phyloP scores from a whole-genome alignment of 116 monocot genomes.

The Papilionanthe hybrid region DNA sequence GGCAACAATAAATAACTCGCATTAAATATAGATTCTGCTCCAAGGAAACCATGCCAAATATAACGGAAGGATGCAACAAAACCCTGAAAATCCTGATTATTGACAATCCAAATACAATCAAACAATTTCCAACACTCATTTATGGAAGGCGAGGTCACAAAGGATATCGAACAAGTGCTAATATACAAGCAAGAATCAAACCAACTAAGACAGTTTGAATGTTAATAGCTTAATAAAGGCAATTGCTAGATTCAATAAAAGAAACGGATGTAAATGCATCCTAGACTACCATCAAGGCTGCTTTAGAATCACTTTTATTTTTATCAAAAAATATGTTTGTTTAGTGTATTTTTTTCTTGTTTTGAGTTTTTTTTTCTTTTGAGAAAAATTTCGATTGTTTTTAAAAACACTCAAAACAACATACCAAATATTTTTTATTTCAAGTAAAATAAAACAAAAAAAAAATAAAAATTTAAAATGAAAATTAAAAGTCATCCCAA shows the following conservation, averaged over 20 bases:
- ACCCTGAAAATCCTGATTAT: neutral
- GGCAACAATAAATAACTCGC: neutral
- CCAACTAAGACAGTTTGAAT: neutral
- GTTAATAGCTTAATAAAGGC: neutral
- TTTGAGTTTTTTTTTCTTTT: too few relatives aligned
- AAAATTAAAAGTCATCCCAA: too few relatives aligned
- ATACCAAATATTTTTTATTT: too few relatives aligned
- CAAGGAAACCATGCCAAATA: neutral
- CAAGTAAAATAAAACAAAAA: too few relatives aligned
- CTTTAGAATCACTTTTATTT: too few relatives aligned
- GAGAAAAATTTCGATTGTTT: too few relatives aligned
- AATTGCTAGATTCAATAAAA: neutral
- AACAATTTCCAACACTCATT: neutral
- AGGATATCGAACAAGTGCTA: neutral
- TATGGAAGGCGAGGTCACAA: neutral
- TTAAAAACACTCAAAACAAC: too few relatives aligned
- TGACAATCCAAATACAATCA: neutral
- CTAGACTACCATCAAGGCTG: too few relatives aligned
- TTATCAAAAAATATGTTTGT: too few relatives aligned
- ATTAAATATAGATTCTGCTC: neutral
- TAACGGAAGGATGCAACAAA: neutral
- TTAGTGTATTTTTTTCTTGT: too few relatives aligned
- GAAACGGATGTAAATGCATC: neutral
- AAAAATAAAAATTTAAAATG: too few relatives aligned
- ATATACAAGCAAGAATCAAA: neutral